Evolutionary conservation across 805 yeast species (phyloP).

Genomic region (Yarrowia sp.): DNA sequence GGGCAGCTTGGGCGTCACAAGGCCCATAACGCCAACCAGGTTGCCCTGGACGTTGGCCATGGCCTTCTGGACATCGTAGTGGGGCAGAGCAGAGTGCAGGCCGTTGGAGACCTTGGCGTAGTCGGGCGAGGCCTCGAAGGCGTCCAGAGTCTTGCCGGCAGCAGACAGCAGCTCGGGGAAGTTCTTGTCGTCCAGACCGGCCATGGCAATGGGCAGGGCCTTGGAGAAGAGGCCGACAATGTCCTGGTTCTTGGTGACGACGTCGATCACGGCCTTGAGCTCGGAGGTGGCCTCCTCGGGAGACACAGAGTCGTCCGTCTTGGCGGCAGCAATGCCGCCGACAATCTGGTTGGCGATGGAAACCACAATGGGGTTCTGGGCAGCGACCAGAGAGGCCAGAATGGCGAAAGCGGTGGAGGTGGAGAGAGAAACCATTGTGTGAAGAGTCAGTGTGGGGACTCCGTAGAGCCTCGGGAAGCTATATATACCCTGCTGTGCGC

Average conservation of each 20-base stretch:
- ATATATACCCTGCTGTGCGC: background rate
- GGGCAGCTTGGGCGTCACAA: conserved; percentile 12
- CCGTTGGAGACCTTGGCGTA: conserved; percentile 8
- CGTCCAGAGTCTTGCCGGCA: conserved; percentile 5
- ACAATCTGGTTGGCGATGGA: conserved; percentile 12
- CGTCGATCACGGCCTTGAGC: conserved; percentile 3
- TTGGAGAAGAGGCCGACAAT: conserved; percentile 18
- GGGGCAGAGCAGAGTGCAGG: conserved; percentile 1
- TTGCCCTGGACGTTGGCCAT: conserved; percentile 2
- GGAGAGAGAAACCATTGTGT: conserved; percentile 6
- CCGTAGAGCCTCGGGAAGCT: background rate
- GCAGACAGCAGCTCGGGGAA: conserved; percentile 16
- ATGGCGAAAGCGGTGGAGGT: conserved; percentile 1
- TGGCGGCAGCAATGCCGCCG: conserved; percentile 18
- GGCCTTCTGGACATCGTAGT: conserved; percentile 14
- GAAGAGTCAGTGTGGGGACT: background rate
- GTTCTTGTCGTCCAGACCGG: conserved; percentile 2
- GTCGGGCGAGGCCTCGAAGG: conserved; percentile 25
- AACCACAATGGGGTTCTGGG: conserved; percentile 25
- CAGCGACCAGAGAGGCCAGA: conserved; percentile 13
- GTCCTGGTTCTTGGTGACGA: conserved; percentile 23
- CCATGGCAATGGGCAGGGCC: conserved; percentile 10
- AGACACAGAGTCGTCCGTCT: conserved; percentile 21
- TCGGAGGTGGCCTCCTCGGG: conserved; percentile 20
- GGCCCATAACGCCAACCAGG: background rate